Base-by-base conservation (phyloP, 345 rosid genomes). In the Salix purpurea region DNA sequence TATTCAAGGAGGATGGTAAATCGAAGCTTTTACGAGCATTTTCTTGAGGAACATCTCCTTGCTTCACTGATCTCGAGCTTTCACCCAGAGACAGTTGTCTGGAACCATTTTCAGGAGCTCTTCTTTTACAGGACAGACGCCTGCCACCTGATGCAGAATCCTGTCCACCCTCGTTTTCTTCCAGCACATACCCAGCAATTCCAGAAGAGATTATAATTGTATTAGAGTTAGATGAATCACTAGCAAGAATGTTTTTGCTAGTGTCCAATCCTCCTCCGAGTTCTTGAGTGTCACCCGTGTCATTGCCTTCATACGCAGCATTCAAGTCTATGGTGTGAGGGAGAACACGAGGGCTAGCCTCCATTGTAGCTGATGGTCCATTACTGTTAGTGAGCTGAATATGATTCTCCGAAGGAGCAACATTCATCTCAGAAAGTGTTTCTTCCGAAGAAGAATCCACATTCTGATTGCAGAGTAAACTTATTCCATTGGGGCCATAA, bases 41-140 rank as follows among this genome's bases (percentile, higher is more conserved):
- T 65, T 64, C 65, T 56, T 44, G 65, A 15, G 37, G 7, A 40
- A 23, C 26, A 64, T n/a, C 36, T 24, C 7, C 32, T 28, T 30
- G 72, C 15, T 70, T 71, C n/a, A 19, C 48, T n/a, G 72, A 69
- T 37, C 52, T 71, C 18, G 77, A 82, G 67, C 64, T 48, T 24
- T 50, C 70, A n/a, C 71, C 82, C 23, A 48, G 0, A 28, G 18
- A 62, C 32, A 71, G 48, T 71, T 50, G 64, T 37, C 56, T 16
- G 6, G 52, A n/a, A 58, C 19, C 52, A 36, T 12, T 70, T 62
- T 72, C 80, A 42, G 82, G 77, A 15, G 48, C 42, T 67, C 67
- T 78, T 72, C 85, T 78, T 76, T 78, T 82, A 56, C 79, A 60
- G 32, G 80, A 28, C 5, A 72, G 26, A 15, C 65, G 77, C 23